Evolutionary conservation across 257 asterid genomes (phyloP), one percentile per base, ranked within the genome.

Genomic region (Fraxinus americana): DNA sequence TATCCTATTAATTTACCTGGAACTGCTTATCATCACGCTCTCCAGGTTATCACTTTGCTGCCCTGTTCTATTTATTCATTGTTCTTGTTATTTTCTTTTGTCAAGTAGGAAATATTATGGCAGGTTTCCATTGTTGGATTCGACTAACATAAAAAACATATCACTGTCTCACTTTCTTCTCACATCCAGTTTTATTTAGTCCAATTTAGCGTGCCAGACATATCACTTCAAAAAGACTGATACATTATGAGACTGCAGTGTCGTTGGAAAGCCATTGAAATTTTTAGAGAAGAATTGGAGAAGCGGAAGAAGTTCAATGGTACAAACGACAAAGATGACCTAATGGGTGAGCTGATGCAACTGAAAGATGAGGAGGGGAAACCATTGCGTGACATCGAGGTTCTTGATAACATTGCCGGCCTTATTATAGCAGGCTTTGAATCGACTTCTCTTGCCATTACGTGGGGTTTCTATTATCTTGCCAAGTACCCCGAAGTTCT

Each of bases 1-100:
- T 77, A 85, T 68, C 92, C 91, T 10, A 78, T 88, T 79, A 52
- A 90, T 27, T 67, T 90, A 32, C 92, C 91, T 0, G 92, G 92
- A 79, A 85, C 92, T 71, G 65, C 86, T 70, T 77, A 70, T 67
- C 86, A 69, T 82, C 69, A 36, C 8, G 91, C 87, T 5, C 74
- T 88, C 67, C 82, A 88, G 87, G 94, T 89, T 67, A 50, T 14
- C 54, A 30, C 39, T 21, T n/a, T 25, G 2, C 29, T 65, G 39
- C 71, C 35, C 25, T 9, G 50, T 41, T 41, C 50, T 2, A 41
- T 9, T 39, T 7, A 10, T 39, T 39, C 13, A 1, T 39, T 39
- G 45, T 41, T 38, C 10, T 10, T 41, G 50, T 41, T 10, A 10
- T 41, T 41, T 41, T 41, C 48, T 41, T 41, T 10, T 41, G 48